Evolutionary conservation across 2,329 filamentous ascomycete genomes (phyloP).

Genomic region (Blastomyces parvus): DNA sequence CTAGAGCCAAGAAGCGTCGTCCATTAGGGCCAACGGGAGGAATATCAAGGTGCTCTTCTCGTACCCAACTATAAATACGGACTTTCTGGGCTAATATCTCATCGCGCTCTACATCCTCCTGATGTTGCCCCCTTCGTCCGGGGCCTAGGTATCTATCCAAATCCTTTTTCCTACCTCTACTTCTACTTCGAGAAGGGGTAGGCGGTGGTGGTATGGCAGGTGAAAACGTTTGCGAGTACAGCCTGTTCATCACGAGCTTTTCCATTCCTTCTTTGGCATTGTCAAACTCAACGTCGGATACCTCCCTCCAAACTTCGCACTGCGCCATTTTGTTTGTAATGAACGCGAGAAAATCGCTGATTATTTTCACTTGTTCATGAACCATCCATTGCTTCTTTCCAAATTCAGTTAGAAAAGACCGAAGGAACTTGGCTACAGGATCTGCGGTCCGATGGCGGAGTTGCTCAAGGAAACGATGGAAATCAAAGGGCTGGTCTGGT

Average conservation of each 20-base stretch:
- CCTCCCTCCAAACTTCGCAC: conserved; percentile 92
- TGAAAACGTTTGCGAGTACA: conserved; percentile 94
- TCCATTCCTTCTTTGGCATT: conserved; percentile 99
- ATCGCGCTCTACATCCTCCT: conserved; percentile 94
- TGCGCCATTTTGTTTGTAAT: conserved; percentile 97
- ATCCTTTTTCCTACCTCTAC: conserved; percentile 58
- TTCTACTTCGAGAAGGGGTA: conserved; percentile 48
- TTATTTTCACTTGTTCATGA: conserved; percentile 98
- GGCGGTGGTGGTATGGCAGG: conserved; percentile 80
- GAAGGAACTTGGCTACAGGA: conserved; percentile 87
- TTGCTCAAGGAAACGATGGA: conserved; percentile 93
- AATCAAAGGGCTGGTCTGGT: conserved; percentile 83
- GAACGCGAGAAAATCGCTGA: conserved; percentile 89
- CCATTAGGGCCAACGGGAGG: conserved; percentile 74
- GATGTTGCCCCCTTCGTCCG: conserved; percentile 86
- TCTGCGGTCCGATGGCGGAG: conserved; percentile 95
- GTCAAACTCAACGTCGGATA: conserved; percentile 94
- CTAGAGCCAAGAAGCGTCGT: conserved; percentile 74
- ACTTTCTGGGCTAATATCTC: conserved; percentile 96
- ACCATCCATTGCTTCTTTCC: conserved; percentile 99
- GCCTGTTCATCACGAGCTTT: conserved; percentile 95
- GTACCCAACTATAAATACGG: conserved; percentile 90
- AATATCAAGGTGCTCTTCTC: conserved; percentile 89
- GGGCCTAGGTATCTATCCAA: conserved; percentile 62
- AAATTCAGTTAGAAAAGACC: conserved; percentile 90